phyloP scores from a whole-genome alignment of 2,329 filamentous ascomycete genomes.

The Chaetomium strumarium region DNA sequence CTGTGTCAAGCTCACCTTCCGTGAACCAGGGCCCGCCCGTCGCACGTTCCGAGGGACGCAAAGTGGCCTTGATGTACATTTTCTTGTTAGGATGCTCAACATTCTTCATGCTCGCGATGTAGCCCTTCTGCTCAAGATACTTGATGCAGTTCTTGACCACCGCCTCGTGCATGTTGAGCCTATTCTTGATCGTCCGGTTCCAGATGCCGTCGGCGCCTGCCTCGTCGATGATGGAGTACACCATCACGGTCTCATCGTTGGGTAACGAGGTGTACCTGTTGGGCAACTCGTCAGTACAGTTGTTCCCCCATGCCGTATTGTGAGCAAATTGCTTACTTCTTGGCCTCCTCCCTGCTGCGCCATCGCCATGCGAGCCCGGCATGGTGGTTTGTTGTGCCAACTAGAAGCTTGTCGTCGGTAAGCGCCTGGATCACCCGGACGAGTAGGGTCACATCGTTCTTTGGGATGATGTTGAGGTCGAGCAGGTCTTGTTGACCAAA shows the following conservation, averaged over 20 bases:
- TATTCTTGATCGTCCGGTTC: constrained; percentile 76
- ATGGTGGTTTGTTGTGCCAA: constrained; percentile 39
- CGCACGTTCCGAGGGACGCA: constrained; percentile 81
- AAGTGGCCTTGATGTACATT: constrained; percentile 87
- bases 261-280: constrained; percentile 52
- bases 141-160: constrained; percentile 78
- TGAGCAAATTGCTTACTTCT: constrained; percentile 43
- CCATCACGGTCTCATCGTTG: constrained; percentile 71
- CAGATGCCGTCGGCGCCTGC: constrained; percentile 82
- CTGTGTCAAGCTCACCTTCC: constrained; percentile 81
- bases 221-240: constrained; percentile 86
- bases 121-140: constrained; percentile 70
- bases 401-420: constrained; percentile 55
- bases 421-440: constrained; percentile 52
- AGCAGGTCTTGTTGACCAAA: constrained; percentile 56
- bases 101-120: constrained; percentile 85
- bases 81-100: constrained; percentile 87
- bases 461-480: constrained; percentile 51
- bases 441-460: constrained; percentile 49
- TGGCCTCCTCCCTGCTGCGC: constrained; percentile 53
- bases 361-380: constrained; percentile 51
- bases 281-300: not conserved
- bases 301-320: not conserved
- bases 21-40: constrained; percentile 95
- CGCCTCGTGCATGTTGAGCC: constrained; percentile 77